These are phyloP conservation scores for Claviceps citrina DNA, from an alignment of 2,329 filamentous ascomycete species.

Conservation along the genomic window DNA sequence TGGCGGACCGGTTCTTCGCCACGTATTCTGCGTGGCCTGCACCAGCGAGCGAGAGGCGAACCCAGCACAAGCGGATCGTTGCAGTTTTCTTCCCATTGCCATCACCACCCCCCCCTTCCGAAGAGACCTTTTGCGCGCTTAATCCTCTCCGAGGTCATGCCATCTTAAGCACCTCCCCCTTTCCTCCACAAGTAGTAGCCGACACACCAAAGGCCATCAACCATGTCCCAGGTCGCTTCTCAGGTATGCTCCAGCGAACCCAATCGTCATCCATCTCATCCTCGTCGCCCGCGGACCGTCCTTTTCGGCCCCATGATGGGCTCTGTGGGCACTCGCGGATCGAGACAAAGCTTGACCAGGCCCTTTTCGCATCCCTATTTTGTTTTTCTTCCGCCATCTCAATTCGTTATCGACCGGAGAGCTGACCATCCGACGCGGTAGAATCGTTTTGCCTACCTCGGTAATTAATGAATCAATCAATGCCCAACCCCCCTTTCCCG, in stretches of 20 bases:
- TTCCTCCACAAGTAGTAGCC: conserved; percentile 15
- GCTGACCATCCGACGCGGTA: conserved; percentile 21
- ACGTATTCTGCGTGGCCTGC: background rate
- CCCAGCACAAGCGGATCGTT: conserved; percentile 5
- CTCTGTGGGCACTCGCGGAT: too few relatives aligned
- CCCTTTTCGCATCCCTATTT: too few relatives aligned
- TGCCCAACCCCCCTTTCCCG: conserved; percentile 12
- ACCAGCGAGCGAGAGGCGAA: too few relatives aligned
- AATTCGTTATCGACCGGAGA: background rate
- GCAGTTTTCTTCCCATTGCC: conserved; percentile 11
- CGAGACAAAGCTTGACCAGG: too few relatives aligned
- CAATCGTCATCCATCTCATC: background rate
- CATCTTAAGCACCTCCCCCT: conserved; percentile 19
- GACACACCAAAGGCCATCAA: conserved; percentile 25
- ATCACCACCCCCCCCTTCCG: conserved; percentile 8
- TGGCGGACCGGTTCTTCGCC: background rate
- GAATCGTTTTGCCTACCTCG: conserved; percentile 98
- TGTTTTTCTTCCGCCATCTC: too few relatives aligned
- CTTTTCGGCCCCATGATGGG: background rate
- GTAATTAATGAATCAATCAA: conserved; percentile 56
- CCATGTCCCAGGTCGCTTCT: conserved; percentile 43
- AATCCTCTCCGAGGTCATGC: conserved; percentile 22
- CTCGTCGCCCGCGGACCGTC: background rate
- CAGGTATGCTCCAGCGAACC: conserved; percentile 36
- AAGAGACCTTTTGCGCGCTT: conserved; percentile 9